Base-by-base conservation (phyloP, 441 rosid genomes). In the Gossypium schwendimanii region DNA sequence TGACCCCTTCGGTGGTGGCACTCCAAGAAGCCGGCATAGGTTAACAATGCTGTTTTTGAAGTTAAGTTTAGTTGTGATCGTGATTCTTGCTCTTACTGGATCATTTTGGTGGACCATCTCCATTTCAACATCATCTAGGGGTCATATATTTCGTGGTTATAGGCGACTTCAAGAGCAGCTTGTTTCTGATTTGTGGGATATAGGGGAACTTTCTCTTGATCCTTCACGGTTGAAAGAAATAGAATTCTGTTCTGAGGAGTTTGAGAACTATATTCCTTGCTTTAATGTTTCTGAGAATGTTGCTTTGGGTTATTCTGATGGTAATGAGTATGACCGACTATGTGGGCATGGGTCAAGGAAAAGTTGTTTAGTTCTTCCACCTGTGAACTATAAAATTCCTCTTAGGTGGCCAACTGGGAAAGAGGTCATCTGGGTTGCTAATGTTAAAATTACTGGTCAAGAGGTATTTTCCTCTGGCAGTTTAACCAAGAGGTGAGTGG, bases 331-430 rank as follows among this genome's bases (percentile, higher is more conserved):
- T 73, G 94, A 89, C 69, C 92, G 97, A 68, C 81, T 84, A 26
- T 91, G 97, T 72, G 90, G 83, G 17, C 82, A 76, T 58, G 84
- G 85, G 17, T 81, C 83, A 4, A 89, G 75, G 78, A 82, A 80
- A 69, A 88, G 79, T 71, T 96, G 98, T 81, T 77, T 91, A 52
- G 89, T 82, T 1, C 86, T 87, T 73, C 92, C 99, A 45, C 97
- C 98, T 0, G 76, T 74, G 21, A 87, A 88, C 9, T 96, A 96
- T 81, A 86, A 82, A 79, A 81, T 92, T 72, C 99, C 99, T 80
- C 95, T 93, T 77, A 85, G 97, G 77, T 96, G 99, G 99, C 98
- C 98, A 6, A 91, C 95, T 20, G 99, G 99, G 72, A 91, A 85
- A 81, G 99, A 96, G 82, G 80, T 96, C 49, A 93, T 92, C 18